Base-by-base conservation (phyloP, 2,329 filamentous ascomycete species). In the Rutstroemia sp. region DNA sequence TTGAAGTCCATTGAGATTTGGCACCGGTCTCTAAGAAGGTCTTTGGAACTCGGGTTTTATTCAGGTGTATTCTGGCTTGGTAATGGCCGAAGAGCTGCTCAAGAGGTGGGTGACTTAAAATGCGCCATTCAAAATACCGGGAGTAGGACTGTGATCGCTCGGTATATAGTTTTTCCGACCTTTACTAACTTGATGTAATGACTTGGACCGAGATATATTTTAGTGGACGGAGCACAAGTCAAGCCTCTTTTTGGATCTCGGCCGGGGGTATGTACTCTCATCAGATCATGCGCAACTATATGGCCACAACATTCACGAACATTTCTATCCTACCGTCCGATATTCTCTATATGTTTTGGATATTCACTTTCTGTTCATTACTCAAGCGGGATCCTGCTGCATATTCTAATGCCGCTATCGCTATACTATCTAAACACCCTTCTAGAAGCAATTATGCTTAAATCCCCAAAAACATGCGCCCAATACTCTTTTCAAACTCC, bases 1-100 rank as follows among this genome's bases (percentile, higher is more conserved):
- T 54, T 53, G 55, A 38, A 53, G 57, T 59, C 57, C 64, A 65
- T 65, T 61, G 61, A 58, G 44, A 36, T 38, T 54, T 44, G 51
- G 23, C 55, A 42, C 51, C 12, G 36, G 55, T 50, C 40, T 55
- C 46, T 36, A 42, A 38, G 34, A 50, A 55, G 21, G 27, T 48
- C 23, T 44, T 27, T 23, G 25, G 49, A 19, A 36, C 23, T 36
- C 42, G 7, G 7, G 44, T 21, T 48, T 55, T 50, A 30, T 55
- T 55, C 49, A 55, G 38, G 44, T 23, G 36, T 50, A 36, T 50
- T 25, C 25, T 39, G 50, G 23, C 38, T 50, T 55, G 39, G 53
- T 50, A 42, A 17, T 44, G 27, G 46, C n/a, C 49, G 46, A 50
- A 55, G 53, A 50, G 40, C 46, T 55, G 52, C 14, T 42, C 30